phyloP scores from a whole-genome alignment of 129 eudicot genomes.

The Tagetes patula region DNA sequence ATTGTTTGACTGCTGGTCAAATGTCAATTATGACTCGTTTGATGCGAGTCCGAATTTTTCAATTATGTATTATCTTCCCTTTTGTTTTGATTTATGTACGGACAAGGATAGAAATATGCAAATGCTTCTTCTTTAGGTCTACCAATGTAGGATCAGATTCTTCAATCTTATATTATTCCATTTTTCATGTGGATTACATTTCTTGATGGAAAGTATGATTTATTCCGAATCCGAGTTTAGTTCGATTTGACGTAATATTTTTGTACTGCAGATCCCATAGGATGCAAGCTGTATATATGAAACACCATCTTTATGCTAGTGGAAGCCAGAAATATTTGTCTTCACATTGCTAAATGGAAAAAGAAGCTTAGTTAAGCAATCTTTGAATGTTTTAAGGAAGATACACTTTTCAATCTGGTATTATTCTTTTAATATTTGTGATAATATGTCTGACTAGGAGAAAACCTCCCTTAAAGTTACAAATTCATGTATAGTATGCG shows the following conservation, averaged over 20 bases:
- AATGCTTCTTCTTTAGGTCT: conserved; percentile 25
- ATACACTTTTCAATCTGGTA: neutral
- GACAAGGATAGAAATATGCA: conserved; percentile 21
- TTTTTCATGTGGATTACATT: conserved; percentile 37
- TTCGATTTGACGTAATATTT: conserved; percentile 22
- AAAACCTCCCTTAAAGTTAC: too few relatives aligned
- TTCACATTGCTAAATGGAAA: conserved; percentile 21
- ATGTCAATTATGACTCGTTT: neutral
- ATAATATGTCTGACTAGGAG: neutral
- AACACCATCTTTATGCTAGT: conserved; percentile 24
- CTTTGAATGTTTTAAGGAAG: neutral
- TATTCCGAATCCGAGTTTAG: conserved; percentile 37
- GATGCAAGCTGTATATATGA: conserved; percentile 34
- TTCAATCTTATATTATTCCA: conserved; percentile 34
- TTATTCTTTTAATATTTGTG: neutral
- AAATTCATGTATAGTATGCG: neutral
- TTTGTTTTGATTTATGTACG: conserved; percentile 24
- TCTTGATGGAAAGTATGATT: conserved; percentile 34
- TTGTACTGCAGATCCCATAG: conserved; percentile 28
- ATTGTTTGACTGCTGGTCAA: conserved; percentile 4
- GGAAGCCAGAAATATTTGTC: conserved; percentile 28
- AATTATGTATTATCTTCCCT: neutral
- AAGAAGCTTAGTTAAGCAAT: neutral
- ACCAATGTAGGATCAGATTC: conserved; percentile 30
- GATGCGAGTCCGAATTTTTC: neutral